phyloP scores from a whole-genome alignment of 305 asterid species.

The Fraxinus sp. region DNA sequence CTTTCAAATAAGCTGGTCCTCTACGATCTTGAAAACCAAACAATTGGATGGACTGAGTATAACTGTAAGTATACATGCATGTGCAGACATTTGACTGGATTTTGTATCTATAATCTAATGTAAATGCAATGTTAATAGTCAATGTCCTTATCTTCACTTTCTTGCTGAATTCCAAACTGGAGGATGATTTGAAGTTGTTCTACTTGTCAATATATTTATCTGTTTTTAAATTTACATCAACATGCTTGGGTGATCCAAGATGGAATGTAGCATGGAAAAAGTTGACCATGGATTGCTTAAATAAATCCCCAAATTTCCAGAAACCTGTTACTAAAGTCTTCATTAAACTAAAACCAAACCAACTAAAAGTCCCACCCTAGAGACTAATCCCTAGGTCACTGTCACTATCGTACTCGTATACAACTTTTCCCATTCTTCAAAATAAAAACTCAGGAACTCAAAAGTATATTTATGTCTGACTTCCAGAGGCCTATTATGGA shows the following conservation, averaged over 20 bases:
- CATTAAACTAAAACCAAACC: background rate
- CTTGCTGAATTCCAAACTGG: slow-evolving; percentile 7
- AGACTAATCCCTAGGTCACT: background rate
- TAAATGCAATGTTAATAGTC: background rate
- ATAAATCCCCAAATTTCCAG: background rate
- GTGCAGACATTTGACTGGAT: slow-evolving; percentile 1
- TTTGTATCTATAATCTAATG: background rate
- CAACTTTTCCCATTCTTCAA: background rate
- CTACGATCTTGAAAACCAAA: slow-evolving; percentile 89
- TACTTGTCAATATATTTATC: background rate
- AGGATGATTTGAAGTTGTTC: slow-evolving; percentile 4
- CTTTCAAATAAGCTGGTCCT: slow-evolving; percentile 89
- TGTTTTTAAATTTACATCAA: background rate
- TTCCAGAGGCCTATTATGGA: background rate
- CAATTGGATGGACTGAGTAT: slow-evolving; percentile 97
- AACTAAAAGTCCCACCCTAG: background rate
- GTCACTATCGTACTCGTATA: background rate
- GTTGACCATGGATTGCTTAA: background rate
- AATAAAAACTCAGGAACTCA: background rate
- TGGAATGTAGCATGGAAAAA: background rate
- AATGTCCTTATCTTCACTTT: slow-evolving; percentile 12
- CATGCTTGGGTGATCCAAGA: background rate
- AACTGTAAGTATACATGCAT: slow-evolving; percentile 63
- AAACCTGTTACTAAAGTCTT: background rate
- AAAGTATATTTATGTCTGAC: background rate